Evolutionary conservation across 495 filamentous ascomycete genomes (phyloP).

Genomic region (Lophium mytilinum): DNA sequence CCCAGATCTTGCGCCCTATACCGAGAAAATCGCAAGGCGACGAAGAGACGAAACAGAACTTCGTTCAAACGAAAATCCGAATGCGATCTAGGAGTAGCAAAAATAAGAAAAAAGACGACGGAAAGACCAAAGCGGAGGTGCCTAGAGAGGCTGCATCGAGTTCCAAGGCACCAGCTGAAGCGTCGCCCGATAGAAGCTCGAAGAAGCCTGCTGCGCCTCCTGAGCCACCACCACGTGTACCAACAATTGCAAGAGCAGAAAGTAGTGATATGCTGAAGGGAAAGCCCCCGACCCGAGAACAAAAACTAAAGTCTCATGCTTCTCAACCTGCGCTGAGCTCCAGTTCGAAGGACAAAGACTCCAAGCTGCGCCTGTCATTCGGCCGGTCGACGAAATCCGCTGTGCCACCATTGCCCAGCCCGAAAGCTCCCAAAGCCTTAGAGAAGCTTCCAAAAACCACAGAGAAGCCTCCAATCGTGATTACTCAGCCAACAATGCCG

Average conservation of each 20-base stretch:
- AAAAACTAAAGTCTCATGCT: constrained; percentile 14
- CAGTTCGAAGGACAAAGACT: constrained; percentile 4
- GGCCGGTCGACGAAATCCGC: constrained; percentile 10
- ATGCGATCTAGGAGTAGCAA: constrained; percentile 18
- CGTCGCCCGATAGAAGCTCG: background rate
- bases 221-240: constrained; percentile 9
- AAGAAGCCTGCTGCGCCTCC: background rate
- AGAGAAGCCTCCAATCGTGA: background rate
- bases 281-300: constrained; percentile 10
- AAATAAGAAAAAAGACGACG: constrained; percentile 9
- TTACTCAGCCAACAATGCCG: background rate
- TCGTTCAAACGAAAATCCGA: constrained; percentile 22
- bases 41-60: constrained; percentile 11
- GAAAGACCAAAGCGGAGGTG: constrained; percentile 5
- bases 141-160: background rate
- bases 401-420: background rate
- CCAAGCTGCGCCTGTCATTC: constrained; percentile 8
- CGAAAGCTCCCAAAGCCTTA: background rate
- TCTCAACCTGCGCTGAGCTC: constrained; percentile 17
- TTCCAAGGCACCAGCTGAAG: background rate
- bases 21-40: background rate
- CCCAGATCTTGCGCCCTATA: background rate
- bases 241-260: constrained; percentile 17
- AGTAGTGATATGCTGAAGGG: constrained; percentile 21
- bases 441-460: background rate